Percentiles rank a stretch among this genome's conserved stretches.
Conservation (phyloP, 306 rosid species). For the Cercis canadensis region DNA sequence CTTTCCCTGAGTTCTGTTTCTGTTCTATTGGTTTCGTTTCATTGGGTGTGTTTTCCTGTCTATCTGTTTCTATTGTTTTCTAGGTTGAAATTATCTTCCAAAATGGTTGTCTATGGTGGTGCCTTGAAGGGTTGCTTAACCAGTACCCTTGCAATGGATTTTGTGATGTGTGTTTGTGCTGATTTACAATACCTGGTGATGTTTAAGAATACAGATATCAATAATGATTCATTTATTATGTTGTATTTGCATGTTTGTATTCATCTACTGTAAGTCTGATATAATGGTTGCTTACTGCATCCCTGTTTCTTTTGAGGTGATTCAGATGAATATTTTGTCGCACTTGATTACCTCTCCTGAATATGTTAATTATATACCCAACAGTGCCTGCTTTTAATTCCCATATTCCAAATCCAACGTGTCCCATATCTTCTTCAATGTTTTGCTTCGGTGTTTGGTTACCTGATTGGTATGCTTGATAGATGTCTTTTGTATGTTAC, state of each 20-base stretch:
- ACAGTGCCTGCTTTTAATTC: not conserved
- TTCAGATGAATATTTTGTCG: conserved; percentile 32
- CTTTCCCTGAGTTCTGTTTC: too few species aligned
- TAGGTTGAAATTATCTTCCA: conserved; percentile 25
- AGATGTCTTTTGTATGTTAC: too few species aligned
- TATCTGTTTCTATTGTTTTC: too few species aligned
- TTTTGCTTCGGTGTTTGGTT: conserved; percentile 5
- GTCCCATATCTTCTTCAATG: conserved; percentile 21
- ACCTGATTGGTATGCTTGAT: too few species aligned
- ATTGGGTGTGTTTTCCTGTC: too few species aligned
- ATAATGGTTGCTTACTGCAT: conserved; percentile 24
- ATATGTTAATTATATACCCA: conserved; percentile 6
- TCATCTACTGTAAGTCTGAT: not conserved
- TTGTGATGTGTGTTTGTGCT: conserved; percentile 34
- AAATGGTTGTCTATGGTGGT: conserved; percentile 23
- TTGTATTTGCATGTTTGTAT: conserved; percentile 3
- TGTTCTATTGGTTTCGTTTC: too few species aligned
- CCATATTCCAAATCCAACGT: conserved; percentile 5
- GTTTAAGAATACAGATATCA: conserved; percentile 4
- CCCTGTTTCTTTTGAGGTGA: not conserved
- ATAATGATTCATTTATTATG: conserved; percentile 27
- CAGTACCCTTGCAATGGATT: conserved; percentile 28
- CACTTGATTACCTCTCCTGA: conserved; percentile 18
- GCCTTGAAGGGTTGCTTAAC: conserved; percentile 31
- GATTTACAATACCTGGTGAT: conserved; percentile 22